These are phyloP conservation scores for Chondrostereum purpureum DNA, from an alignment of 1,284 basidiomycete species.

Conservation along the genomic window DNA sequence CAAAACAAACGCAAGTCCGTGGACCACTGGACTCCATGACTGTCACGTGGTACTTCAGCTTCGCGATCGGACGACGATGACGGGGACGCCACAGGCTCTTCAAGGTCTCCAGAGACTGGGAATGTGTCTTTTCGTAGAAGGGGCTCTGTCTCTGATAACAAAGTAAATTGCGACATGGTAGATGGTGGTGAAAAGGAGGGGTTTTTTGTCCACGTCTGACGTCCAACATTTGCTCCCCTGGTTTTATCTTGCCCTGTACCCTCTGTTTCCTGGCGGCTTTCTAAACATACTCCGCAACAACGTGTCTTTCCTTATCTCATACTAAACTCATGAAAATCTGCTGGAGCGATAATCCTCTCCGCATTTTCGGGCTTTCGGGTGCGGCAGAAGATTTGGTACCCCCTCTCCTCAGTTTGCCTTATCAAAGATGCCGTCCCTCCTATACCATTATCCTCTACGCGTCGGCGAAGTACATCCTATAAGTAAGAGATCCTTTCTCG, in stretches of 20 bases:
- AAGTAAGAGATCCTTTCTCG: not conserved
- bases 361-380: no score
- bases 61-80: constrained; percentile 16
- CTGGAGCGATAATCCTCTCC: no score
- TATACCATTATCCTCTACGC: not conserved
- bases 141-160: constrained; percentile 25
- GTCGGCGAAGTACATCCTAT: not conserved
- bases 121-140: constrained; percentile 14
- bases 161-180: no score
- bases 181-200: no score
- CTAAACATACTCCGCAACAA: no score
- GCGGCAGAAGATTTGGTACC: no score
- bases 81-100: constrained; percentile 12
- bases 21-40: constrained; percentile 15
- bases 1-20: constrained; percentile 33
- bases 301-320: no score
- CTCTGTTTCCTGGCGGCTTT: no score
- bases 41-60: constrained; percentile 13
- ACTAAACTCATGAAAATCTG: no score
- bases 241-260: no score
- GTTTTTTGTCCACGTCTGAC: no score
- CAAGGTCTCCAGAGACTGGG: constrained; percentile 7
- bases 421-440: not conserved
- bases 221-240: no score
- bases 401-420: not conserved